phyloP scores from a whole-genome alignment of 23 red algal species.

The Gracilaria domingensis region DNA sequence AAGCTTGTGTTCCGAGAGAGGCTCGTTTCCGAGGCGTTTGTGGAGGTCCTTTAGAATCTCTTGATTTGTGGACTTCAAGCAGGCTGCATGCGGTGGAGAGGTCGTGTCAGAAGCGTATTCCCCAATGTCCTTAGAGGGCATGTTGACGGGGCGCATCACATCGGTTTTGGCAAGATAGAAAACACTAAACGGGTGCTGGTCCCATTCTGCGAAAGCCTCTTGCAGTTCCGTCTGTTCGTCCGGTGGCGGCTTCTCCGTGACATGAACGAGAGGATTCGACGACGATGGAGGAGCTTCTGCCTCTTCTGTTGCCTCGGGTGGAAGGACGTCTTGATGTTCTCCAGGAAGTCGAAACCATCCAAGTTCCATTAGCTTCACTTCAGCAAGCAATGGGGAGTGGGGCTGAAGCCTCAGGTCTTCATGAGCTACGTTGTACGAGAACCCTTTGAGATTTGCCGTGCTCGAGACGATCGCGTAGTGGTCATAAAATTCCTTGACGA shows the following conservation, averaged over 20 bases:
- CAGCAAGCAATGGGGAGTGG: too few species aligned
- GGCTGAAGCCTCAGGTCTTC: neutral
- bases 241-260: too few species aligned
- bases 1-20: neutral
- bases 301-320: too few species aligned
- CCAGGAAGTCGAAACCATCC: too few species aligned
- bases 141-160: neutral
- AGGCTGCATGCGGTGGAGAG: neutral
- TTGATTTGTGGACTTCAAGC: neutral
- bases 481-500: neutral
- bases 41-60: neutral
- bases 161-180: neutral
- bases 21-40: neutral
- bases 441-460: neutral
- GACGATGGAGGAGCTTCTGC: neutral
- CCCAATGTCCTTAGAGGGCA: slow-evolving; percentile 4
- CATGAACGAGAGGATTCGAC: neutral
- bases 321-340: too few species aligned
- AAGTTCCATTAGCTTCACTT: too few species aligned
- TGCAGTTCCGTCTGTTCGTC: too few species aligned
- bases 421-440: neutral
- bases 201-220: neutral
- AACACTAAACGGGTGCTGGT: neutral
- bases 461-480: slow-evolving; percentile 8
- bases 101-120: neutral